These are phyloP conservation scores for Hydrangea macrophylla DNA, from an alignment of 148 eudicot species.

Conservation along the genomic window DNA sequence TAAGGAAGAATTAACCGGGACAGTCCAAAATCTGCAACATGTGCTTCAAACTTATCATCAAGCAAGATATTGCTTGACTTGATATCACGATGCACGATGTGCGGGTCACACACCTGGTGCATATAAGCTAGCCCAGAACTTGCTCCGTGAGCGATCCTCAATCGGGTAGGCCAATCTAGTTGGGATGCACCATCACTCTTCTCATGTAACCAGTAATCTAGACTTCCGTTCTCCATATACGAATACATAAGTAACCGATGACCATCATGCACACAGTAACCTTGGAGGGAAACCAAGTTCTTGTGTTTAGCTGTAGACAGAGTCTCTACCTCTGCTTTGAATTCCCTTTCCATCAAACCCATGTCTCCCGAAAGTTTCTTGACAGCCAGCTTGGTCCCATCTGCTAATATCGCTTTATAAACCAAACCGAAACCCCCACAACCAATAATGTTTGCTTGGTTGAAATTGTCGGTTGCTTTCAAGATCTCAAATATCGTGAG, in stretches of 20 bases:
- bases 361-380: slow-evolving; percentile 19
- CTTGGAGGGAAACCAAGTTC: no score
- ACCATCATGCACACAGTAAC: no score
- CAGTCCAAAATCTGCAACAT: slow-evolving; percentile 13
- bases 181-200: slow-evolving; percentile 8
- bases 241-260: no score
- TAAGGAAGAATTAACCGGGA: slow-evolving; percentile 11
- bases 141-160: slow-evolving; percentile 14
- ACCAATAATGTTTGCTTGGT: slow-evolving; percentile 10
- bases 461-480: slow-evolving; percentile 15
- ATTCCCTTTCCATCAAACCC: slow-evolving; percentile 16
- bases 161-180: slow-evolving; percentile 18
- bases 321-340: no score
- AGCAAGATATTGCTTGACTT: slow-evolving; percentile 15
- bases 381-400: slow-evolving; percentile 16
- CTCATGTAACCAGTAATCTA: slow-evolving; percentile 18
- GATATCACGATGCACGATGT: slow-evolving; percentile 14
- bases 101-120: slow-evolving; percentile 16
- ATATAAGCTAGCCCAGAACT: slow-evolving; percentile 15
- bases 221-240: no score
- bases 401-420: slow-evolving; percentile 1
- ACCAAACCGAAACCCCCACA: no score
- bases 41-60: slow-evolving; percentile 13
- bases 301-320: no score
- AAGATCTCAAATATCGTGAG: slow-evolving; percentile 9